Percentiles rank a stretch among this genome's conserved stretches.
phyloP scores from a whole-genome alignment of 257 asterid species.

The Petunia axillaris region DNA sequence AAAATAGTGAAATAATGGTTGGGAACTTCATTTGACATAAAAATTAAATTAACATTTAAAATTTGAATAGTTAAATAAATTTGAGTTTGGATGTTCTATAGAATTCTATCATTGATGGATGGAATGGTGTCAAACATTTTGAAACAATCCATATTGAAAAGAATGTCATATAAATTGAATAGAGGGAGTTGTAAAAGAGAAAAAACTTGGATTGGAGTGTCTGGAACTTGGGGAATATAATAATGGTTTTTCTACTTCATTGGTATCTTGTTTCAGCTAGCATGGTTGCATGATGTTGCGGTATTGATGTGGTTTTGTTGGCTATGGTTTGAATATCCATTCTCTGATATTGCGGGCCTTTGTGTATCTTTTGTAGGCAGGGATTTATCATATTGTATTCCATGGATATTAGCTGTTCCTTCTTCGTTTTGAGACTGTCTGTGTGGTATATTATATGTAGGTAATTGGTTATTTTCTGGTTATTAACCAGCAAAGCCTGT shows the following conservation, averaged over 20 bases:
- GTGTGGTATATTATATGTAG: background rate
- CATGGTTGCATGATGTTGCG: background rate
- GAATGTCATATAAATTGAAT: background rate
- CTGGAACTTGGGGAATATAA: background rate
- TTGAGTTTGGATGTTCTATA: background rate
- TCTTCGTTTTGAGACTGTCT: background rate
- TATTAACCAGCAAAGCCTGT: background rate
- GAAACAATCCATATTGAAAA: background rate
- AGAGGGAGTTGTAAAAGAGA: background rate
- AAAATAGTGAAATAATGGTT: background rate
- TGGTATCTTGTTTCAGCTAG: background rate
- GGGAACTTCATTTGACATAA: background rate
- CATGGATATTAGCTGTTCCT: background rate
- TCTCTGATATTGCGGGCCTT: background rate
- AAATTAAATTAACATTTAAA: background rate
- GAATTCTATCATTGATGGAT: background rate
- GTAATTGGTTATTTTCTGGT: background rate
- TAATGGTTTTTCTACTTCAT: background rate
- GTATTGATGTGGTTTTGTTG: background rate
- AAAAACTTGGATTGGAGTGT: background rate
- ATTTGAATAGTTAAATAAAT: background rate
- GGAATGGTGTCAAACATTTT: background rate
- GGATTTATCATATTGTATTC: background rate
- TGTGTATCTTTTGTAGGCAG: background rate
- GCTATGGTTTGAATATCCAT: background rate